Evolutionary conservation across 2,329 filamentous ascomycete genomes (phyloP), one percentile per base, ranked within the genome.

Genomic region (Paradendryphiella salina): DNA sequence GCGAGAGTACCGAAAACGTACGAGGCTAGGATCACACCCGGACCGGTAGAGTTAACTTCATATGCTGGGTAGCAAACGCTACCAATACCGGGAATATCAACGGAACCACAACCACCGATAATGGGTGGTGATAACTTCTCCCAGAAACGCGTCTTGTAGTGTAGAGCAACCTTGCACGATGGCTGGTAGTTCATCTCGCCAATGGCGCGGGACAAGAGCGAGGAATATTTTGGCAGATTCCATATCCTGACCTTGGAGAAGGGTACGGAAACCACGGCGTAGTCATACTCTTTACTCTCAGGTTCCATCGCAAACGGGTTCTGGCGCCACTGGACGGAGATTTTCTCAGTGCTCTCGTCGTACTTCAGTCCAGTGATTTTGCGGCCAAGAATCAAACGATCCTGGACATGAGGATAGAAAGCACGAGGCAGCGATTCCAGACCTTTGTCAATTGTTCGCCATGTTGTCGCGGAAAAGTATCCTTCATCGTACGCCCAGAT

Each of bases 51-150:
- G 73, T 88, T 88, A 67, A 88, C 75, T 55, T 83, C 77, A 74
- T 87, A 88, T 5, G 81, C 80, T 0, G 86, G 86, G 69, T 88
- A 89, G 76, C 85, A 88, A 54, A 87, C 77, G 37, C 71, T 78
- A 18, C 83, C 82, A 46, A 88, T 78, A 20, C 82, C 82, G 0
- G 83, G 78, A 46, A 87, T 85, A 56, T 87, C 81, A 1, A 78
- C 80, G 0, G 77, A 77, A 37, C 80, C 81, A 63, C 85, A 88
- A 5, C 85, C 83, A 10, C 87, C 86, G 52, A 82, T 77, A 66
- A 89, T 89, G 4, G 82, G 80, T 1, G 75, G 67, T 2, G 71
- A 66, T 7, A 80, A 69, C 50, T 82, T 76, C 54, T 82, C 80
- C 80, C 80, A 83, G 72, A 82, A 83, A 1, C 87, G 83, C 0